A percentile compares a stretch with the other conserved stretches of the same genome.
These are phyloP conservation scores for Saprolegnia diclina DNA, from an alignment of 352 stramenopile genomes.

Conservation along the genomic window DNA sequence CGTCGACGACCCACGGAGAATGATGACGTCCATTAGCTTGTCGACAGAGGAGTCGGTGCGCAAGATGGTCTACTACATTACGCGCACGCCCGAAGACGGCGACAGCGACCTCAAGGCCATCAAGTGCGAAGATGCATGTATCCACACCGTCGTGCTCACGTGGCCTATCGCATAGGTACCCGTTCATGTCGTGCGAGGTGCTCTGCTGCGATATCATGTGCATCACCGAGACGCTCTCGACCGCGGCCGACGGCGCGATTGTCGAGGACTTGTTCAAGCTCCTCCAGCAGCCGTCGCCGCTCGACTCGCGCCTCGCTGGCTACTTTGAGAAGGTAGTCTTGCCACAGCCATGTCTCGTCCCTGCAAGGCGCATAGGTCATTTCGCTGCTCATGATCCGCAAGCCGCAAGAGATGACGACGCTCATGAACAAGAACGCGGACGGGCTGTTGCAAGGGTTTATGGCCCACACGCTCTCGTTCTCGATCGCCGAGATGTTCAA, in stretches of 20 bases:
- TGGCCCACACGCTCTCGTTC: conserved; percentile 62
- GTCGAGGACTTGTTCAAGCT: conserved; percentile 91
- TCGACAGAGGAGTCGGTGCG: conserved; percentile 58
- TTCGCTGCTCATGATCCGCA: conserved; percentile 84
- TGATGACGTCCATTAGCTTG: conserved; percentile 37
- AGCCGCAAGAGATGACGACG: conserved; percentile 78
- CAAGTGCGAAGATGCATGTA: conserved; percentile 36
- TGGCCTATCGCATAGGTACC: conserved; percentile 52
- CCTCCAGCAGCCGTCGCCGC: conserved; percentile 62
- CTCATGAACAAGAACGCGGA: conserved; percentile 80
- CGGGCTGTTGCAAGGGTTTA: conserved; percentile 58
- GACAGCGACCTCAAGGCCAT: conserved; percentile 57
- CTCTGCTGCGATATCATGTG: conserved; percentile 95
- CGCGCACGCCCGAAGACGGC: conserved; percentile 42
- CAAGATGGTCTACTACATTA: conserved; percentile 76
- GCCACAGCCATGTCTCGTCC: neutral
- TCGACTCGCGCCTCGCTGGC: conserved; percentile 91
- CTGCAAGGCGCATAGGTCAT: conserved; percentile 42
- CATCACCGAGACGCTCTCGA: conserved; percentile 89
- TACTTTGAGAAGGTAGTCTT: conserved; percentile 93
- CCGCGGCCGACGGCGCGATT: conserved; percentile 46
- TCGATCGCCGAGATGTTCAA: conserved; percentile 80
- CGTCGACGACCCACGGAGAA: neutral
- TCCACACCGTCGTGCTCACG: neutral
- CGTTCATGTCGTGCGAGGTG: conserved; percentile 97